Percentiles rank a stretch among this genome's conserved stretches.
Conservation (phyloP, 345 rosid species). For the Jatropha curcas region DNA sequence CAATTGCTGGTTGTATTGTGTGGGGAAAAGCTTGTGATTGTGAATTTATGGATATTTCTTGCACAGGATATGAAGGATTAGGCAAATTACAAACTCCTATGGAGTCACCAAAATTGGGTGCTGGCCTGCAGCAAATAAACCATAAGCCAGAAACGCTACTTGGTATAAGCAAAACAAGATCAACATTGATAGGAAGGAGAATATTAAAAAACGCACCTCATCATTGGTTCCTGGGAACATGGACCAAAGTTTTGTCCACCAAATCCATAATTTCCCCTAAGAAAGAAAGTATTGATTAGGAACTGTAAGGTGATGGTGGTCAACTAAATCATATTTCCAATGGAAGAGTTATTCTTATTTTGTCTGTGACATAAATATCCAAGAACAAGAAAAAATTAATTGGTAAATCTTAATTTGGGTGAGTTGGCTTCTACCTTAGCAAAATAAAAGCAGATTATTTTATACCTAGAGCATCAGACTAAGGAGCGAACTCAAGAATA, state of each 20-base stretch:
- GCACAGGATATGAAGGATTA: slow-evolving; percentile 48
- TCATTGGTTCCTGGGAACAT: slow-evolving; percentile 31
- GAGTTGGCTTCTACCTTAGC: not conserved
- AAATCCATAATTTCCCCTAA: slow-evolving; percentile 42
- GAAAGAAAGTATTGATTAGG: slow-evolving; percentile 1
- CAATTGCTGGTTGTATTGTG: slow-evolving; percentile 40
- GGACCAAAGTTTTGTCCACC: slow-evolving; percentile 32
- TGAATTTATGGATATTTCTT: slow-evolving; percentile 41
- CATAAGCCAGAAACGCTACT: slow-evolving; percentile 7
- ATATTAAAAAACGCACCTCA: slow-evolving; percentile 16
- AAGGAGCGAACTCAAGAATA: not conserved
- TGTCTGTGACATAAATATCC: not conserved
- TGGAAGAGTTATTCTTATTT: not conserved
- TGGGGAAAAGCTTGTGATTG: slow-evolving; percentile 47
- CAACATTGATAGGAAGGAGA: slow-evolving; percentile 1
- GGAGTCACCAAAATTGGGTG: slow-evolving; percentile 34
- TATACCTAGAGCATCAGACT: no score
- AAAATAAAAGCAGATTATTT: no score
- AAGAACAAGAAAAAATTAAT: not conserved
- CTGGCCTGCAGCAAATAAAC: slow-evolving; percentile 44
- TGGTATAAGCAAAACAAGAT: slow-evolving; percentile 7
- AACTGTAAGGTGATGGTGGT: not conserved
- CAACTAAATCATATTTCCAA: not conserved
- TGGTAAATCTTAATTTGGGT: not conserved
- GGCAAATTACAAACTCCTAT: slow-evolving; percentile 43